These are phyloP conservation scores for Hanseniaspora nectarophila DNA, from an alignment of 805 yeast species.

Conservation along the genomic window DNA sequence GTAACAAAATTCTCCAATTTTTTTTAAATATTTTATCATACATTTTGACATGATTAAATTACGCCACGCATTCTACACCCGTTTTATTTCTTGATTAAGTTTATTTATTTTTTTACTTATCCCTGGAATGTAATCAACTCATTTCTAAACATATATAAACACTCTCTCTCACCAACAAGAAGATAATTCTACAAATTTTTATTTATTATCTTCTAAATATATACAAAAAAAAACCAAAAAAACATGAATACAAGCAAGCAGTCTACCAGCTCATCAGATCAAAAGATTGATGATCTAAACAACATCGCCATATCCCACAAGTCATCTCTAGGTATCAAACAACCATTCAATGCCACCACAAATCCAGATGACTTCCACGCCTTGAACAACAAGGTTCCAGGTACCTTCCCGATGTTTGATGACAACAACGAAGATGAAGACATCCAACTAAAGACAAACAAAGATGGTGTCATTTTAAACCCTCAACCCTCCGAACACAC, in stretches of 20 bases:
- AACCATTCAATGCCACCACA: neutral
- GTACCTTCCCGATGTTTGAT: slow-evolving; percentile 13
- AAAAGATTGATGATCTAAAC: neutral
- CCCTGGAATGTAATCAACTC: no score
- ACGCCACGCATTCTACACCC: no score
- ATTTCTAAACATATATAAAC: no score
- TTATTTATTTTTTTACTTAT: no score
- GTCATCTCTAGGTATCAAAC: slow-evolving; percentile 11
- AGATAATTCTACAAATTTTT: no score
- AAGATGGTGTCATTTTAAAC: slow-evolving; percentile 38
- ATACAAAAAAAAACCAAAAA: neutral
- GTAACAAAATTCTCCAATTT: no score
- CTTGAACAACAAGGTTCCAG: slow-evolving; percentile 12
- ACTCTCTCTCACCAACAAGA: no score
- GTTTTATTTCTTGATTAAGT: no score
- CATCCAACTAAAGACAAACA: slow-evolving; percentile 32
- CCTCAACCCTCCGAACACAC: slow-evolving; percentile 57
- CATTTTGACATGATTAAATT: no score
- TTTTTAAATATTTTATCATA: no score
- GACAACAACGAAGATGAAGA: neutral
- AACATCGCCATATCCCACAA: neutral
- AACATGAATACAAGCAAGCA: no score
- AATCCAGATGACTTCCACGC: slow-evolving; percentile 3
- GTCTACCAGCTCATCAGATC: neutral
- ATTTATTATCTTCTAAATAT: no score